phyloP scores from a whole-genome alignment of 148 eudicot genomes.

The Arbutus unedo region DNA sequence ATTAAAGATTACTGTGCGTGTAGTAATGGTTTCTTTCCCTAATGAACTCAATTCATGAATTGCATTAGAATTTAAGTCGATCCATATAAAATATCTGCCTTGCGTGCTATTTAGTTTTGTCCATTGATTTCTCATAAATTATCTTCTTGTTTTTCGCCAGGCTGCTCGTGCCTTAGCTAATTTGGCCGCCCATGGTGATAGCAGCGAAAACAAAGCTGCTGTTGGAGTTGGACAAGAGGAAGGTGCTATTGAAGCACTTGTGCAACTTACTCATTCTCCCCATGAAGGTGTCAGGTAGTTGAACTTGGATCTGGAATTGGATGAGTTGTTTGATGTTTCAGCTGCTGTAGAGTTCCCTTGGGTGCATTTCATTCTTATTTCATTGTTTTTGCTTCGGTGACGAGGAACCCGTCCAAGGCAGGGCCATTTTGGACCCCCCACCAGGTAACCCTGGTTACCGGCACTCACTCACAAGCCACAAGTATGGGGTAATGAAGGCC shows the following conservation, averaged over 20 bases:
- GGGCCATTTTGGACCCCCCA: background rate
- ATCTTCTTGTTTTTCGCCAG: constrained; percentile 35
- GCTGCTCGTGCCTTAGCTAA: constrained; percentile 97
- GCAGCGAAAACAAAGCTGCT: constrained; percentile 60
- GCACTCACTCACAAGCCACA: too few species aligned
- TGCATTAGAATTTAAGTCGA: background rate
- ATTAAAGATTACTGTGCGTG: background rate
- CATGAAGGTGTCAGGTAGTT: constrained; percentile 90
- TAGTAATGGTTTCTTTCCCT: background rate
- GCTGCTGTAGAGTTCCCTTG: constrained; percentile 2
- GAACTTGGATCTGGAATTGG: constrained; percentile 9
- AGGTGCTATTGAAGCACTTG: constrained; percentile 92
- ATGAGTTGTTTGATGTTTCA: constrained; percentile 10
- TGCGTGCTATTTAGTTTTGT: background rate
- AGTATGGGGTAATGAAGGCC: background rate
- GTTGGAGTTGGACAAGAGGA: constrained; percentile 84
- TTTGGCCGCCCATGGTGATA: constrained; percentile 94
- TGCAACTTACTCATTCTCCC: constrained; percentile 71
- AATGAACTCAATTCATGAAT: background rate
- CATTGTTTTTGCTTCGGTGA: background rate
- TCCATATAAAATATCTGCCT: background rate
- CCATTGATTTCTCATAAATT: constrained; percentile 8
- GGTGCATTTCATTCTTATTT: constrained; percentile 8
- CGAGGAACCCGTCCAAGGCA: background rate
- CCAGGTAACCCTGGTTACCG: background rate